Percentiles rank a stretch among this genome's conserved stretches.
Evolutionary conservation across 1,284 basidiomycete species (phyloP).

Genomic region (Austroboletus rostrupii): DNA sequence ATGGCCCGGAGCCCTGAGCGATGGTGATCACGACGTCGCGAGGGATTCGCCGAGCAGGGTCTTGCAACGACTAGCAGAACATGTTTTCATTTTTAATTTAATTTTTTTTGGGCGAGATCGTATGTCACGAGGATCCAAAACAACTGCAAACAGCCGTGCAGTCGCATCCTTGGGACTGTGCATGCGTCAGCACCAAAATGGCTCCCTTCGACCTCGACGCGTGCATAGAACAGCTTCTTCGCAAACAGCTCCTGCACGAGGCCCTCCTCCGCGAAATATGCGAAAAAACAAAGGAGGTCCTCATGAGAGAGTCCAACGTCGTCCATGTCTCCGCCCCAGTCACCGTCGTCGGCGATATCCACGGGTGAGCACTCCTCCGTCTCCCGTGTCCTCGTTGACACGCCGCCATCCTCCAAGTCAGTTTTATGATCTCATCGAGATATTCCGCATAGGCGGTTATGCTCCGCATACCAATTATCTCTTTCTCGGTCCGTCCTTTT

Average conservation of each 20-base stretch:
- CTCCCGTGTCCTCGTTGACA: constrained; percentile 8
- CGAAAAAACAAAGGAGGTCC: constrained; percentile 96
- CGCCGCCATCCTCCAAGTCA: constrained; percentile 60
- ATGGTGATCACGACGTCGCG: background rate
- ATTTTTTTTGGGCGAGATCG: constrained; percentile 9
- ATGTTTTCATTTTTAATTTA: constrained; percentile 6
- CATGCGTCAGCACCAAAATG: constrained; percentile 43
- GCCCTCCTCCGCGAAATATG: constrained; percentile 92
- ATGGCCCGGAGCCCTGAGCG: constrained; percentile 13
- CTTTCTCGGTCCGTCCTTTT: constrained; percentile 73
- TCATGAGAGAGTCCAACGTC: constrained; percentile 99
- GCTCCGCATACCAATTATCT: constrained; percentile 97
- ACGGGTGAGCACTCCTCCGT: constrained; percentile 69
- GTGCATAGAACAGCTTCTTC: constrained; percentile 85
- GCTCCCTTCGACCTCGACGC: constrained; percentile 93
- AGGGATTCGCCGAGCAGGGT: constrained; percentile 9
- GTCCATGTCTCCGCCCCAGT: constrained; percentile 98
- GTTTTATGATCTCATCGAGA: constrained; percentile 99
- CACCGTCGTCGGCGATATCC: constrained; percentile 98
- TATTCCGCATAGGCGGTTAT: constrained; percentile 97
- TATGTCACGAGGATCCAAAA: constrained; percentile 28
- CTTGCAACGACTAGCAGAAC: background rate
- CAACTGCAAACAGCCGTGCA: constrained; percentile 34
- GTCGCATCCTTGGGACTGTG: background rate
- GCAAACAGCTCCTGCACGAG: constrained; percentile 92